Evolutionary conservation across 2,329 filamentous ascomycete genomes (phyloP), one percentile per base, ranked within the genome.

Genomic region (Rhytidhysteron rufulum): DNA sequence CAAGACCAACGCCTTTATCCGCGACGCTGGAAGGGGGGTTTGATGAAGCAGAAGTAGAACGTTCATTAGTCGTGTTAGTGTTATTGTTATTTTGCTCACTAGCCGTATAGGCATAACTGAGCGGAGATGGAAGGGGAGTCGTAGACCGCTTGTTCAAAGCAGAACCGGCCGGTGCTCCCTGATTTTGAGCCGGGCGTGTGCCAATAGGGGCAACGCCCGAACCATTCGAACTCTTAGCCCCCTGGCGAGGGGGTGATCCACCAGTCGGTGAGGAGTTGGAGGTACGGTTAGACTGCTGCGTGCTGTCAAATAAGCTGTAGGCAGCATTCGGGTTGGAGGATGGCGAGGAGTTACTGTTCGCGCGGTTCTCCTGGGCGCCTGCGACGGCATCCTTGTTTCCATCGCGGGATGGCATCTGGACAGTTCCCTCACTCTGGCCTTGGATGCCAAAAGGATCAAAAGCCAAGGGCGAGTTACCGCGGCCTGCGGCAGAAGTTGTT

Each of bases 191-290:
- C 3, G 91, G 91, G 32, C 93, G 85, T 42, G 91, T 96, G 49
- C 93, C 93, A 54, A 97, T 97, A 15, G 93, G 91, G 17, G 89
- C 91, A 39, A 97, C 89, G 4, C 85, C 75, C 42, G 77, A 75
- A 40, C 77, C 77, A 36, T 47, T 78, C 63, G 69, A 76, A 21
- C 74, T 69, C 27, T 82, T 76, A 38, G 81, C 76, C 47, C 81
- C 77, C 41, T 77, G 70, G 31, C 82, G 82, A 40, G 88, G 86
- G 31, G 89, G 86, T 5, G 89, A 94, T 30, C 80, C 85, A 41
- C 84, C 83, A 4, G 42, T 44, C 8, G 89, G 88, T 18, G 91
- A 95, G 1, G 91, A 95, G 51, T 82, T 88, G 51, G 85, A 94
- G 31, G 88, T 93, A 50, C 86, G 84, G 63, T 75, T 86, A 32